Base-by-base conservation (phyloP, 1,284 basidiomycete species). In the Tilletia walkeri region DNA sequence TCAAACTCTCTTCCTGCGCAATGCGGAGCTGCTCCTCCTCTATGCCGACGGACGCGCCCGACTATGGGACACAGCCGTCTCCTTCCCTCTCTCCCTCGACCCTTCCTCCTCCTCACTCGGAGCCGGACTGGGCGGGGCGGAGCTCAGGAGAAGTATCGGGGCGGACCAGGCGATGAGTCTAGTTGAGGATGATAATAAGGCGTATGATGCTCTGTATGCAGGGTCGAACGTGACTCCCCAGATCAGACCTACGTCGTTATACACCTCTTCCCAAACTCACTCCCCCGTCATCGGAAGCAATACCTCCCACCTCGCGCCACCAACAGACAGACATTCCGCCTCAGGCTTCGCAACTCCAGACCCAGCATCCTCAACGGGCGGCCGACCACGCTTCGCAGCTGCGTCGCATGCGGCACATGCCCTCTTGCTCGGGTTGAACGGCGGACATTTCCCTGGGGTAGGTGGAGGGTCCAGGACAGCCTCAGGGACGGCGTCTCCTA, bases 131-230 rank as follows among this genome's bases (percentile, higher is more conserved):
- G 88, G 89, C 71, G 91, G 90, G 0, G 88, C 88, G 67, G 94
- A 96, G 80, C 91, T 98, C 77, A 88, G 93, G 86, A 86, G 94
- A 50, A 92, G 93, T 0, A 92, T 93, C 86, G 88, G 87, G 3
- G 80, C 87, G 1, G 90, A 91, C 54, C 93, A 92, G 78, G 92
- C 90, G 0, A 87, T 89, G 67, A 92, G 93, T 67, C 86, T 94
- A 71, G 79, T 95, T 3, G 84, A 83, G 1, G 87, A 90, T 18
- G 75, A 73, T 9, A 76, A 76, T n/a, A 73, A 71, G 34, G 59
- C 59, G 12, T 63, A 39, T 63, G 59, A 63, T 9, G 59, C 34
- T 4, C 14, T 63, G 12, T 63, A 63, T 63, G 59, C 36, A 53
- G 12, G 16, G 50, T 53, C 12, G 10, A 14, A 14, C 9, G 41